Base-by-base conservation (phyloP, 1,139 yeast genomes). In the Kluyveromyces sp. region DNA sequence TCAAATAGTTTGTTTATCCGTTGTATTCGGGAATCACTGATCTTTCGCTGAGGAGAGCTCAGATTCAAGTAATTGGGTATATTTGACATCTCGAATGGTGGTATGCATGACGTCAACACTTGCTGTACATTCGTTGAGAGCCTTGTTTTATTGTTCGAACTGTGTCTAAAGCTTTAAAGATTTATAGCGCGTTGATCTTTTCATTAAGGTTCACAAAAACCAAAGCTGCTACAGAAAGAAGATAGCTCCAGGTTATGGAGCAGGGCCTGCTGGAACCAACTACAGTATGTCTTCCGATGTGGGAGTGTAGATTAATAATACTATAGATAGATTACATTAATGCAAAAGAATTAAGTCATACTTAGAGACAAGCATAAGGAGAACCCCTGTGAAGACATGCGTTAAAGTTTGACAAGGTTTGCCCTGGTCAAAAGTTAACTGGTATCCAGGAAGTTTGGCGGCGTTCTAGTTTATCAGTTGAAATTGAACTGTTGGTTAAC, bases 401-500 rank as follows among this genome's bases (percentile, higher is more conserved):
- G 18, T n/a, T n/a, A n/a, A n/a, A n/a, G n/a, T n/a, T n/a, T n/a
- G n/a, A n/a, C n/a, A n/a, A n/a, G n/a, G n/a, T n/a, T n/a, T n/a
- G n/a, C n/a, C n/a, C n/a, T n/a, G n/a, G n/a, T n/a, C n/a, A n/a
- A n/a, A n/a, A n/a, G n/a, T 9, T 9, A 32, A 13, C 12, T 12
- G 4, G 18, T 15, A 32, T 13, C 12, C 11, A 32, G 15, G 13
- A 22, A n/a, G n/a, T n/a, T n/a, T n/a, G n/a, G n/a, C n/a, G n/a
- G n/a, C n/a, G n/a, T n/a, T n/a, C n/a, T n/a, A n/a, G n/a, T 25
- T 12, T 30, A 33, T 45, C 50, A 67, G 42, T 64, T 59, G 51
- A 67, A 67, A 45, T 64, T 64, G 45, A 64, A 59, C 48, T 65
- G 68, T 49, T 61, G 65, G 42, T 62, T 63, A 20, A 60, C 61